Base-by-base conservation (phyloP, 805 yeast genomes). In the Yarrowia keelungensis region DNA sequence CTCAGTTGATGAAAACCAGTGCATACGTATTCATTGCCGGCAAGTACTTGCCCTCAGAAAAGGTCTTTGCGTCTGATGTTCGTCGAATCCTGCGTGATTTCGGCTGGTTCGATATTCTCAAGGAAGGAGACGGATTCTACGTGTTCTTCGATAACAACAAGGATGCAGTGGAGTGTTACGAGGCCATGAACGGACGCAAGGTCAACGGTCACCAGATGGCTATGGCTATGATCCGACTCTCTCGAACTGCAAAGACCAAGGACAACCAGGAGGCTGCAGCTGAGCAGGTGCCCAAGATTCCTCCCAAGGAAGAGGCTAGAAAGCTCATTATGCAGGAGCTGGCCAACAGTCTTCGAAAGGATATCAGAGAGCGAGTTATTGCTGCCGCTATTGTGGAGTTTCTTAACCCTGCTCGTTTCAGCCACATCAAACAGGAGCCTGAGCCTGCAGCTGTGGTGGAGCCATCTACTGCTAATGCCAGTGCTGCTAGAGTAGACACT, bases 361-460 rank as follows among this genome's bases (percentile, higher is more conserved):
- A 92, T 77, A 84, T 92, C 32, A 82, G 90, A 72, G 94, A 87
- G 73, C 84, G 91, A 70, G 78, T 90, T 3, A 83, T 91, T 32
- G 92, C 90, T 0, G 91, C 95, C 0, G 81, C 83, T 1, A 84
- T 92, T 16, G 80, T 89, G 67, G 87, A 87, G 39, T 77, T 84
- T 19, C 80, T 92, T 71, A 83, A 85, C 69, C 87, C 87, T 47
- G 85, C 68, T 9, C 62, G 74, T 16, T 73, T 71, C 42, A 45
- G 38, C 39, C 64, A 67, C 16, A 38, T 70, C 19, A 51, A 65
- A 38, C 49, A 59, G 38, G 56, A 36, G 8, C 32, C 53, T 3
- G 38, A 19, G 19, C 41, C 53, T 3, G 36, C 43, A 11, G 49
- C 22, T 3, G 68, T n/a, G 16, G 16, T 22, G 2, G 59, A 53